phyloP scores from a whole-genome alignment of 495 filamentous ascomycete genomes.

The Talaromyces wortmannii region DNA sequence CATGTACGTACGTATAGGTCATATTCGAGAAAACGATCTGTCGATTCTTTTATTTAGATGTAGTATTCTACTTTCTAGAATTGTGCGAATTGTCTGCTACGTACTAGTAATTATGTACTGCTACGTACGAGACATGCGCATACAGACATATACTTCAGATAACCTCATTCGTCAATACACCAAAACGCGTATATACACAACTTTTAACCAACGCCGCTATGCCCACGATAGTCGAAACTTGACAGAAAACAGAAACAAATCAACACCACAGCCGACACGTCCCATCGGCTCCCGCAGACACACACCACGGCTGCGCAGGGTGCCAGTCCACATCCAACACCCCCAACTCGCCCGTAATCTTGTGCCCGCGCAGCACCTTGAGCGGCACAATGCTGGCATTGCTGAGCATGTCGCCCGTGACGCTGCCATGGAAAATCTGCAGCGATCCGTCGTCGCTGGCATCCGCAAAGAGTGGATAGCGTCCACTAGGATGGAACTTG shows the following conservation, averaged over 20 bases:
- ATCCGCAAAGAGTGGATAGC: conserved; percentile 83
- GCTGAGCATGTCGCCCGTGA: conserved; percentile 88
- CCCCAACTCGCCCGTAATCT: conserved; percentile 67
- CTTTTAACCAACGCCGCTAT: background rate
- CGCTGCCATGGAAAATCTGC: conserved; percentile 95
- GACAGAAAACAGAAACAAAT: conserved; percentile 16
- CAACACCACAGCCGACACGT: conserved; percentile 74
- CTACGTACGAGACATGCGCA: no score
- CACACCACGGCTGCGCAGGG: conserved; percentile 83
- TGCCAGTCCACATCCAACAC: conserved; percentile 96
- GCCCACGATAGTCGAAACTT: conserved; percentile 9
- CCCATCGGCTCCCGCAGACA: conserved; percentile 91
- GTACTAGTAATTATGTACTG: no score
- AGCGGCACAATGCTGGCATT: conserved; percentile 93
- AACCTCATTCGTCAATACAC: background rate
- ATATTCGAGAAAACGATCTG: no score
- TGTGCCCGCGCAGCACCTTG: conserved; percentile 88
- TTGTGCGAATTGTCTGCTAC: no score
- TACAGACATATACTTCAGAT: no score
- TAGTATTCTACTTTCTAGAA: no score
- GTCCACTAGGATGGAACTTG: conserved; percentile 70
- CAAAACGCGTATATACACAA: background rate
- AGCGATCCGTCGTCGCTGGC: conserved; percentile 88
- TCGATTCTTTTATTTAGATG: no score
- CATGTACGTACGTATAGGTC: no score